These are phyloP conservation scores for Nicotiana tabacum DNA, from an alignment of 257 asterid genomes.

Conservation along the genomic window DNA sequence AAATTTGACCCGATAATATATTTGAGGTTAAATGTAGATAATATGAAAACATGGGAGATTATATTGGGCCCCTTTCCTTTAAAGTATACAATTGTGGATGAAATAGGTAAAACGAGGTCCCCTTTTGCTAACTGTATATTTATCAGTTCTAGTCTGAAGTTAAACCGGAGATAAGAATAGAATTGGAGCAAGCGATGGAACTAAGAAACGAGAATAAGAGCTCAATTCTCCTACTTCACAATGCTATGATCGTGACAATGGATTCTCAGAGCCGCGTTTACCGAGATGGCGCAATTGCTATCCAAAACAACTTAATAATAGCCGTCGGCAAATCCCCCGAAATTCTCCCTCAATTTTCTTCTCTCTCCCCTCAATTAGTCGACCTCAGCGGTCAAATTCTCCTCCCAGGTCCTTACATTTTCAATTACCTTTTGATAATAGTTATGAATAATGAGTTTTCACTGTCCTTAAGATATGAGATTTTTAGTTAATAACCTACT, in stretches of 20 bases:
- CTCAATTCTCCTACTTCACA: slow-evolving; percentile 46
- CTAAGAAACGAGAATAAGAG: background rate
- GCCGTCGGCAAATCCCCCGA: slow-evolving; percentile 55
- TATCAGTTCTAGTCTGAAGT: too few species aligned
- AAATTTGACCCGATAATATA: too few species aligned
- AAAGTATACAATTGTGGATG: too few species aligned
- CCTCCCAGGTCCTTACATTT: slow-evolving; percentile 41
- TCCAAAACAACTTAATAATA: slow-evolving; percentile 39
- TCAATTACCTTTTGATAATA: too few species aligned
- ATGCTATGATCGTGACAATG: slow-evolving; percentile 59
- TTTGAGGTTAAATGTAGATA: too few species aligned
- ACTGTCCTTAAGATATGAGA: too few species aligned
- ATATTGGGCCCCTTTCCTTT: too few species aligned
- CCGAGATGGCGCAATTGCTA: slow-evolving; percentile 57
- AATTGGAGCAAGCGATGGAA: background rate
- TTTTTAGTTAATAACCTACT: too few species aligned
- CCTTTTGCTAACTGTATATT: too few species aligned
- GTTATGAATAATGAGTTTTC: too few species aligned
- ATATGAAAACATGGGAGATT: fast-evolving
- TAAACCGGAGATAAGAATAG: too few species aligned
- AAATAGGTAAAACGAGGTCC: too few species aligned
- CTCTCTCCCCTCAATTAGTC: slow-evolving; percentile 32
- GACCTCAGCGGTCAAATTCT: slow-evolving; percentile 48
- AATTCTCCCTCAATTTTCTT: slow-evolving; percentile 37
- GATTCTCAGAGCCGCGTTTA: slow-evolving; percentile 48